Conservation (phyloP, 441 rosid species). For the Erodium trifolium region DNA sequence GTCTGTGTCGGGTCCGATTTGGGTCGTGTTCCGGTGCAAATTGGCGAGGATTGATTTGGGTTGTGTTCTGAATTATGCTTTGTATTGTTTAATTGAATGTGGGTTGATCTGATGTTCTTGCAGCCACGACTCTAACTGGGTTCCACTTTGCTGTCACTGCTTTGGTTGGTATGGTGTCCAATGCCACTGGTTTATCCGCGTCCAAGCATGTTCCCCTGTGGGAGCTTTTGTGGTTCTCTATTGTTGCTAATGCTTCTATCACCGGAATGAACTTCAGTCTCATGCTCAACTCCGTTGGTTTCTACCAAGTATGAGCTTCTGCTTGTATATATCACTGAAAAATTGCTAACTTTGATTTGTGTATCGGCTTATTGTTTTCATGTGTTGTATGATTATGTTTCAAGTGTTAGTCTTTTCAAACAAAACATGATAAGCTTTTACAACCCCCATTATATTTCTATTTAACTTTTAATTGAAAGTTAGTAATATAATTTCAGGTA, state of each 20-base stretch:
- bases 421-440: conserved; percentile 1
- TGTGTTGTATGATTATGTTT: not conserved
- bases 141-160: conserved; percentile 92
- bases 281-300: conserved; percentile 93
- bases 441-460: not conserved
- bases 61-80: not conserved
- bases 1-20: not conserved
- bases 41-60: not conserved
- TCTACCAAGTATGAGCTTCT: conserved; percentile 56
- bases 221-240: conserved; percentile 95
- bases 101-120: not conserved
- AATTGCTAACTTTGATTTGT: not conserved
- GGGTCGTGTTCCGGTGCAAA: not conserved
- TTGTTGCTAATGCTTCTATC: conserved; percentile 80
- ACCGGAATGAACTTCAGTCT: conserved; percentile 92
- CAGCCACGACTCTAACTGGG: conserved; percentile 91
- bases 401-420: not conserved
- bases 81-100: not conserved
- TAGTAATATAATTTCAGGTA: not conserved
- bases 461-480: not conserved
- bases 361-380: not conserved
- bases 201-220: conserved; percentile 77
- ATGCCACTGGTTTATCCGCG: conserved; percentile 78
- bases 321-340: not conserved
- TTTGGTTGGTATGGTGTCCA: conserved; percentile 73